These are phyloP conservation scores for Colletotrichum sp. DNA, from an alignment of 2,329 filamentous ascomycete genomes.

Conservation along the genomic window DNA sequence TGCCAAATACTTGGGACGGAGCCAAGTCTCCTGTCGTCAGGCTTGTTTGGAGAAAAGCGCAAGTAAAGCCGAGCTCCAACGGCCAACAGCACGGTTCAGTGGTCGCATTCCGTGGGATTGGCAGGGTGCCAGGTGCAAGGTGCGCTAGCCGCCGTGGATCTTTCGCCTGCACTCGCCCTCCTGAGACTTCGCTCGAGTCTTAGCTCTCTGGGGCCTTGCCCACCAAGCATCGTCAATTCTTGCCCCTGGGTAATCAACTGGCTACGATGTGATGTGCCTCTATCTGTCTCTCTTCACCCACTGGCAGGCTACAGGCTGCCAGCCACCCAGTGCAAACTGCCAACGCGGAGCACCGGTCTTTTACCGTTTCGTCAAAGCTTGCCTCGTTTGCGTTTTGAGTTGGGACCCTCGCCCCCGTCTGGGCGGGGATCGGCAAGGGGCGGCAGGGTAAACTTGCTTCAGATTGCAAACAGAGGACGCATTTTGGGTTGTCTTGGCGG, in stretches of 20 bases:
- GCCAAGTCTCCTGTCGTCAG: conserved; percentile 3
- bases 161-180: neutral
- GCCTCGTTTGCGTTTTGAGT: neutral
- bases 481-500: neutral
- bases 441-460: conserved; percentile 12
- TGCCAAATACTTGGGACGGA: neutral
- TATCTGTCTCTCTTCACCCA: too few relatives aligned
- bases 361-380: neutral
- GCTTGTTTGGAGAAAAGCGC: neutral
- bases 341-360: neutral
- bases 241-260: neutral
- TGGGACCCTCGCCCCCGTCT: neutral
- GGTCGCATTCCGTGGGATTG: neutral
- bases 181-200: neutral
- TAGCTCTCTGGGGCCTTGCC: neutral
- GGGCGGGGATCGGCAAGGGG: neutral
- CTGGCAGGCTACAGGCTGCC: neutral
- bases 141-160: neutral
- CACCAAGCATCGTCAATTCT: neutral
- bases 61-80: neutral
- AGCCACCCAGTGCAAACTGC: neutral
- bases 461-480: neutral
- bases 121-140: neutral
- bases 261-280: neutral
- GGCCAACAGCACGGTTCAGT: neutral